Evolutionary conservation across 768 basidiomycete species (phyloP).

Genomic region (Ephemerocybe angulata): DNA sequence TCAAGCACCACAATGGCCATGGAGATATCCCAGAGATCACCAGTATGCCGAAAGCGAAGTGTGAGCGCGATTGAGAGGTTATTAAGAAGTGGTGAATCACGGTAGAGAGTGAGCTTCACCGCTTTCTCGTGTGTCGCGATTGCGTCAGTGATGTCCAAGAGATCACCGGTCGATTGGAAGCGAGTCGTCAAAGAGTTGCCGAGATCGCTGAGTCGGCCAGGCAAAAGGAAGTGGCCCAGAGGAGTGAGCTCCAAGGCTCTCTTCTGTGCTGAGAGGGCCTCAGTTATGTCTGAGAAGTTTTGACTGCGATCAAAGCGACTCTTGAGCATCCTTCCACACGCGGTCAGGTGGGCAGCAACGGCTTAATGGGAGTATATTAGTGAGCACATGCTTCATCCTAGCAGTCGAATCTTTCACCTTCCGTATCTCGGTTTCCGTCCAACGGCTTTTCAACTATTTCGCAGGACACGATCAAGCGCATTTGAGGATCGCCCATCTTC

Average conservation of each 20-base stretch:
- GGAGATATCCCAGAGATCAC: not conserved
- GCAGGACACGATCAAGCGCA: too few species aligned
- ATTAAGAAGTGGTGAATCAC: not conserved
- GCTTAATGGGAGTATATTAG: not conserved
- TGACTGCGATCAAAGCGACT: not conserved
- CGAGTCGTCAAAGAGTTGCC: constrained; percentile 14
- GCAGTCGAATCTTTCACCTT: too few species aligned
- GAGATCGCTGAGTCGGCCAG: not conserved
- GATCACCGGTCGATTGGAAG: constrained; percentile 9
- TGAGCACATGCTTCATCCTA: too few species aligned
- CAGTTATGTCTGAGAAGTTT: not conserved
- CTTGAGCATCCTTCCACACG: not conserved
- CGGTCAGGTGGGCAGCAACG: not conserved
- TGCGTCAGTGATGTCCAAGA: not conserved
- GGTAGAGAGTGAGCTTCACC: not conserved
- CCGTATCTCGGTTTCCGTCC: too few species aligned
- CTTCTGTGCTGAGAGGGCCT: not conserved
- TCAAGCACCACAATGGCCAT: not conserved
- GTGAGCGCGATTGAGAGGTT: not conserved
- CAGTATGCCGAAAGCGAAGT: not conserved
- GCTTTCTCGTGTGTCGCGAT: not conserved
- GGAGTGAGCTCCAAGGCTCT: not conserved
- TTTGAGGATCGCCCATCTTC: too few species aligned
- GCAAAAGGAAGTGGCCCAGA: not conserved
- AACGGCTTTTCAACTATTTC: too few species aligned